These are phyloP conservation scores for Pyrenophora seminiperda DNA, from an alignment of 2,329 filamentous ascomycete genomes.

Conservation along the genomic window DNA sequence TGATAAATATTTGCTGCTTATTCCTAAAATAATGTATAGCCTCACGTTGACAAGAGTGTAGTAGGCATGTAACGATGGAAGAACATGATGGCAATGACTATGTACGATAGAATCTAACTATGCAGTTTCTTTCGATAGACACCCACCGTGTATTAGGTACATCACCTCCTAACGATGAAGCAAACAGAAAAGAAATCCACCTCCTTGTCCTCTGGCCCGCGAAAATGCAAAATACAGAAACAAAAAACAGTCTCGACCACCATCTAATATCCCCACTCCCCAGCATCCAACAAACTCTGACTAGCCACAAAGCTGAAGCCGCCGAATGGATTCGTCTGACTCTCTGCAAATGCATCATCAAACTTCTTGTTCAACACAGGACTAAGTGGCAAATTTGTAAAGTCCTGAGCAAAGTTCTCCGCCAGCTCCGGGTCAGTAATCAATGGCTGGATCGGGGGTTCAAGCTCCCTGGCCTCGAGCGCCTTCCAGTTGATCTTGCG, in stretches of 20 bases:
- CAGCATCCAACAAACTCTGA: conserved; percentile 54
- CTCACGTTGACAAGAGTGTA: too few species aligned
- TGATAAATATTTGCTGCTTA: too few species aligned
- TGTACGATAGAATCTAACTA: too few species aligned
- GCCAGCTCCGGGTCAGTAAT: conserved; percentile 95
- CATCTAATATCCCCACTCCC: conserved; percentile 39
- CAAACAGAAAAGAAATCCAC: background rate
- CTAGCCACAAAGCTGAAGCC: conserved; percentile 61
- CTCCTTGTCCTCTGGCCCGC: background rate
- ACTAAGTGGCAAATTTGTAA: conserved; percentile 83
- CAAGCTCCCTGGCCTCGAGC: conserved; percentile 78
- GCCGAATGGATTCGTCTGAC: conserved; percentile 56
- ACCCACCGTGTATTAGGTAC: background rate
- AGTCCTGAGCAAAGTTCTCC: conserved; percentile 94
- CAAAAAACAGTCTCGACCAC: background rate
- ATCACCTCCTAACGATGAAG: background rate
- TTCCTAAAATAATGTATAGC: too few species aligned
- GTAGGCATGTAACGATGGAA: too few species aligned
- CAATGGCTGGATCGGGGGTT: conserved; percentile 87
- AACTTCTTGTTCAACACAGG: conserved; percentile 58
- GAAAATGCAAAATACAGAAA: conserved; percentile 1
- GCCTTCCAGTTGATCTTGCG: conserved; percentile 93
- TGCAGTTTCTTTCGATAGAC: too few species aligned
- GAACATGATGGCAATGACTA: too few species aligned
- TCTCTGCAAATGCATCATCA: conserved; percentile 32